A percentile compares a stretch with the other conserved stretches of the same genome.
Evolutionary conservation across 768 basidiomycete species (phyloP).

Genomic region (Favolaschia claudopus): DNA sequence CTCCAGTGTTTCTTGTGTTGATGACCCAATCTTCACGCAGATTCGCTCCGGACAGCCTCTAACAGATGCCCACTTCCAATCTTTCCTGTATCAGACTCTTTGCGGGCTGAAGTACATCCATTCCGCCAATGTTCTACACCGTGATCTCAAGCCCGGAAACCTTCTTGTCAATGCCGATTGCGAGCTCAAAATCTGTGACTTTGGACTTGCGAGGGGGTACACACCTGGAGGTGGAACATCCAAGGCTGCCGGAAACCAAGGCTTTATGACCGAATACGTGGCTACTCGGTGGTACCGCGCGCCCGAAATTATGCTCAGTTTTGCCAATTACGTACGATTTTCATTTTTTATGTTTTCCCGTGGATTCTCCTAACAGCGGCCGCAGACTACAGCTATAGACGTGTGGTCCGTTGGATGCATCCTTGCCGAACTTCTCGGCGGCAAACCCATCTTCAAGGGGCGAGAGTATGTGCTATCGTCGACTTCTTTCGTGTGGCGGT

Average conservation of each 20-base stretch:
- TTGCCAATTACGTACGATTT: conserved; percentile 89
- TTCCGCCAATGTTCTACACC: conserved; percentile 96
- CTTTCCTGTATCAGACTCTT: conserved; percentile 97
- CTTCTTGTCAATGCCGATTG: conserved; percentile 98
- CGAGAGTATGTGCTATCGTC: conserved; percentile 73
- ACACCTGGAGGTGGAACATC: conserved; percentile 83
- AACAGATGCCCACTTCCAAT: conserved; percentile 92
- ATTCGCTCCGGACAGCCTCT: conserved; percentile 88
- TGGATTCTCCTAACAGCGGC: conserved; percentile 23
- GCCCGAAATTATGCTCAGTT: conserved; percentile 99
- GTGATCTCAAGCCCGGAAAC: conserved; percentile 95
- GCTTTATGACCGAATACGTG: conserved; percentile 99
- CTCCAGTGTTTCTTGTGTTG: neutral
- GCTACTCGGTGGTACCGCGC: conserved; percentile 99
- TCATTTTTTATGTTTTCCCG: neutral
- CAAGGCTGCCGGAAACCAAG: conserved; percentile 79
- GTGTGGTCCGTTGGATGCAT: conserved; percentile 98
- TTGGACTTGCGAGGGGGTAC: conserved; percentile 94
- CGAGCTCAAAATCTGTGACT: conserved; percentile 98
- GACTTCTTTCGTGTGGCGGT: conserved; percentile 15
- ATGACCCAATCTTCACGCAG: conserved; percentile 43
- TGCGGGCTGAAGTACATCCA: conserved; percentile 99
- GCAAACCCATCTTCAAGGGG: conserved; percentile 97
- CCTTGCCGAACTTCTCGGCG: conserved; percentile 89
- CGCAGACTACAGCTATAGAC: conserved; percentile 89